Conservation (phyloP, 1,284 basidiomycete genomes). For the Cryptococcus amylolentus region DNA sequence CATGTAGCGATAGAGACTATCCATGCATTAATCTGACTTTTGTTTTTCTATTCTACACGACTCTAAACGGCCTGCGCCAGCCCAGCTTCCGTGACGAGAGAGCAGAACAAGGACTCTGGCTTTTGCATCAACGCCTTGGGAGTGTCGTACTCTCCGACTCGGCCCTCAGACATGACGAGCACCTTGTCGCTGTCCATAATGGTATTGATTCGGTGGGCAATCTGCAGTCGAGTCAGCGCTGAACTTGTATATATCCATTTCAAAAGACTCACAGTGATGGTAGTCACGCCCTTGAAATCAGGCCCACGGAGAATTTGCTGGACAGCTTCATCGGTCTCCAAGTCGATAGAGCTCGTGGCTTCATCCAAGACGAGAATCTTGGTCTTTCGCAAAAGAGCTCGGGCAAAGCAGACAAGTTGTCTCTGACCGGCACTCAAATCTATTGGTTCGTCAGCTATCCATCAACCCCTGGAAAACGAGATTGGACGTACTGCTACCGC, state of each 20-base stretch:
- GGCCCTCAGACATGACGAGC: conserved; percentile 75
- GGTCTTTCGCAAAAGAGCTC: conserved; percentile 71
- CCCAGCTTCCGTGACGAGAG: conserved; percentile 29
- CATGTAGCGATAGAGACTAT: no score
- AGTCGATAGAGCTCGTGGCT: conserved; percentile 61
- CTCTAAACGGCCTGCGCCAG: conserved; percentile 10
- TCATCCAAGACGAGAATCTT: conserved; percentile 89
- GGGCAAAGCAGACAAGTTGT: conserved; percentile 76
- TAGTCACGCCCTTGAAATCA: conserved; percentile 61
- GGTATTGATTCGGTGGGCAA: conserved; percentile 78
- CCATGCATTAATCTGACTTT: no score
- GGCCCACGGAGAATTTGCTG: conserved; percentile 46
- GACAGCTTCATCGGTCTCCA: conserved; percentile 77
- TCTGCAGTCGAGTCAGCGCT: conserved; percentile 32
- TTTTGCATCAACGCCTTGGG: conserved; percentile 61
- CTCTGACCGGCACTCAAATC: conserved; percentile 81
- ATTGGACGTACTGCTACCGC: conserved; percentile 56
- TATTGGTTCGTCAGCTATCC: not conserved
- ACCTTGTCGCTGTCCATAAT: conserved; percentile 83
- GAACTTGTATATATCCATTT: no score
- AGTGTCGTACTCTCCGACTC: conserved; percentile 68
- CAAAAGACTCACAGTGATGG: conserved; percentile 62
- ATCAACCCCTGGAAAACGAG: not conserved
- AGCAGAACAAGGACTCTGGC: conserved; percentile 22
- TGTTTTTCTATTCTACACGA: no score